Evolutionary conservation across 2,329 filamentous ascomycete genomes (phyloP).

Genomic region (Ceratocystis variospora): DNA sequence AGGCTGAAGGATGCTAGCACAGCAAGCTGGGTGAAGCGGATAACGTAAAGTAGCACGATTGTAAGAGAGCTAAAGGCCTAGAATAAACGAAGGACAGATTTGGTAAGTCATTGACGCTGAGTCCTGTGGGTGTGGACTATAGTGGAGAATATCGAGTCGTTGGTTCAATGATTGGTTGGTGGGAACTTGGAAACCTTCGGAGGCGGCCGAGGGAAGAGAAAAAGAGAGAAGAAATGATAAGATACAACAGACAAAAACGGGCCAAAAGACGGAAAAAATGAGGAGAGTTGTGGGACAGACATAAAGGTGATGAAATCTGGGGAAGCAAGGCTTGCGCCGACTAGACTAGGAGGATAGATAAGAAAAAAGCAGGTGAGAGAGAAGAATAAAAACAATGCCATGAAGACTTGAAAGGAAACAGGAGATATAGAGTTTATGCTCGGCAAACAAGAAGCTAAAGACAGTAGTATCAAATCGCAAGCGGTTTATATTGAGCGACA

Average conservation of each 20-base stretch:
- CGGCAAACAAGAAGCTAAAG: too few relatives aligned
- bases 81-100: neutral
- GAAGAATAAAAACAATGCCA: neutral
- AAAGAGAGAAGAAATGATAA: neutral
- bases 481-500: too few relatives aligned
- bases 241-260: too few relatives aligned
- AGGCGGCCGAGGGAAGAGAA: constrained; percentile 10
- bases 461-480: too few relatives aligned
- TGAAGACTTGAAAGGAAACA: too few relatives aligned
- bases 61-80: neutral
- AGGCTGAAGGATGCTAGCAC: neutral
- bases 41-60: too few relatives aligned
- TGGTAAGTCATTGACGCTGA: neutral
- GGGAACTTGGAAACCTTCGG: constrained; percentile 1
- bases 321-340: neutral
- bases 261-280: neutral
- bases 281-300: neutral
- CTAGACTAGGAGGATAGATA: neutral
- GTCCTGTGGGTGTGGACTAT: neutral
- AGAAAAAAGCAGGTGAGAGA: neutral
- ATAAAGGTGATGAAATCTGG: too few relatives aligned
- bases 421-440: too few relatives aligned
- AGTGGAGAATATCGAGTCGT: neutral
- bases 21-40: too few relatives aligned
- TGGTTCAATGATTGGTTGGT: constrained; percentile 3